These are phyloP conservation scores for Coniella lustricola DNA, from an alignment of 2,329 filamentous ascomycete genomes.

Conservation along the genomic window DNA sequence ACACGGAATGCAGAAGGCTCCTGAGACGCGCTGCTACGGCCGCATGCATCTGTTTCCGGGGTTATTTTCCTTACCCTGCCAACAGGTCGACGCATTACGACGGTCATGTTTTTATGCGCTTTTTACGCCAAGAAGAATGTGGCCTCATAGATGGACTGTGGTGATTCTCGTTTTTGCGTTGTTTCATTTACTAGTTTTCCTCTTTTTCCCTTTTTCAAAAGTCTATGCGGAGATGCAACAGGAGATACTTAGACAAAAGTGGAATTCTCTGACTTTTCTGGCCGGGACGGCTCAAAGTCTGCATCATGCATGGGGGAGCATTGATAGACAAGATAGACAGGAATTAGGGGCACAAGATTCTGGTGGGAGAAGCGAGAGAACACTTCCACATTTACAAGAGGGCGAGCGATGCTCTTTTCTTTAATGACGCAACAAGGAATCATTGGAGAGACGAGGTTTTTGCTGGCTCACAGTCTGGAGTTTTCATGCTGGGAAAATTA, in stretches of 20 bases:
- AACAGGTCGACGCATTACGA: conserved; percentile 30
- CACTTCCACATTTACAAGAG: conserved; percentile 13
- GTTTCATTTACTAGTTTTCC: conserved; percentile 19
- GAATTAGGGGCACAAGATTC: conserved; percentile 15
- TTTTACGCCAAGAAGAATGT: conserved; percentile 29
- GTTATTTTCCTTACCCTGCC: conserved; percentile 21
- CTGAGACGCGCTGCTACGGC: conserved; percentile 24
- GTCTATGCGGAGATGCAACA: conserved; percentile 22
- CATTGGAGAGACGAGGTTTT: conserved; percentile 13
- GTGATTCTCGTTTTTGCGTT: conserved; percentile 20
- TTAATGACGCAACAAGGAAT: conserved; percentile 9
- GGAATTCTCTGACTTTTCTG: conserved; percentile 58
- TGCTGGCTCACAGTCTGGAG: conserved; percentile 13
- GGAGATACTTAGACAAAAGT: conserved; percentile 56
- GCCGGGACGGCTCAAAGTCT: conserved; percentile 22
- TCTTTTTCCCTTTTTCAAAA: conserved; percentile 18
- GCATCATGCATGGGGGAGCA: conserved; percentile 16
- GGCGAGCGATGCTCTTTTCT: conserved; percentile 15
- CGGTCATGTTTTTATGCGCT: conserved; percentile 35
- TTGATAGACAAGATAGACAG: conserved; percentile 19
- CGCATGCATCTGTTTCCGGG: conserved; percentile 22
- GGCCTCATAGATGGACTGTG: conserved; percentile 32
- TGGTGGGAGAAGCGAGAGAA: conserved; percentile 15
- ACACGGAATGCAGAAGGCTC: conserved; percentile 23
- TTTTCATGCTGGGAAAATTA: conserved; percentile 13